Percentiles rank a stretch among this genome's conserved stretches.
Evolutionary conservation across 2,329 filamentous ascomycete species (phyloP).

Genomic region (Curvularia lunata): DNA sequence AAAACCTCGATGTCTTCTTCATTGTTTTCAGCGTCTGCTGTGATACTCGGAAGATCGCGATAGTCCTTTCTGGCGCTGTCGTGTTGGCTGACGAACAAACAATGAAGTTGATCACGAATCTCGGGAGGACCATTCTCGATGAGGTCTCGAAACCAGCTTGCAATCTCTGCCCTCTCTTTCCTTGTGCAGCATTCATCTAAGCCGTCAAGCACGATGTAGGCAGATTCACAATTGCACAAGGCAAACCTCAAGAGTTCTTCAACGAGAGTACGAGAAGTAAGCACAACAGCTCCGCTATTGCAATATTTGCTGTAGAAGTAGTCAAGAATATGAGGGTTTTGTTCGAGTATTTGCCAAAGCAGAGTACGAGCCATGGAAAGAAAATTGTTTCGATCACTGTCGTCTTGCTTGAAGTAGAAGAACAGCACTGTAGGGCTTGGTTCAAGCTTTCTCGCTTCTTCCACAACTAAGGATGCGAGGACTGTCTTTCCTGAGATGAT

Average conservation of each 20-base stretch:
- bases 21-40: conserved; percentile 22
- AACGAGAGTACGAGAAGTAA: conserved; percentile 32
- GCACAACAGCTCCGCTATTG: conserved; percentile 31
- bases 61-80: conserved; percentile 25
- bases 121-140: conserved; percentile 21
- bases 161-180: conserved; percentile 37
- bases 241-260: conserved; percentile 43
- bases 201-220: conserved; percentile 55
- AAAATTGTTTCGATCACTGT: conserved; percentile 35
- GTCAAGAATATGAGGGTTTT: conserved; percentile 34
- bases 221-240: conserved; percentile 31
- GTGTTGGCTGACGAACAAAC: conserved; percentile 23
- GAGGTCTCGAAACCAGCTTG: conserved; percentile 36
- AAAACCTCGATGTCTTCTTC: conserved; percentile 38
- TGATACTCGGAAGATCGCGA: conserved; percentile 14
- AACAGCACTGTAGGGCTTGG: conserved; percentile 30
- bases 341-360: conserved; percentile 41
- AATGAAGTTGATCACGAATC: conserved; percentile 29
- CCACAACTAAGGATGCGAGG: conserved; percentile 50
- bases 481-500: conserved; percentile 51
- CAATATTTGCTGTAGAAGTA: conserved; percentile 40
- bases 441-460: conserved; percentile 39
- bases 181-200: conserved; percentile 51
- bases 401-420: conserved; percentile 53
- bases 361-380: conserved; percentile 43